Conservation (phyloP, 768 basidiomycete species). For the Tricholoma hemisulphureum region DNA sequence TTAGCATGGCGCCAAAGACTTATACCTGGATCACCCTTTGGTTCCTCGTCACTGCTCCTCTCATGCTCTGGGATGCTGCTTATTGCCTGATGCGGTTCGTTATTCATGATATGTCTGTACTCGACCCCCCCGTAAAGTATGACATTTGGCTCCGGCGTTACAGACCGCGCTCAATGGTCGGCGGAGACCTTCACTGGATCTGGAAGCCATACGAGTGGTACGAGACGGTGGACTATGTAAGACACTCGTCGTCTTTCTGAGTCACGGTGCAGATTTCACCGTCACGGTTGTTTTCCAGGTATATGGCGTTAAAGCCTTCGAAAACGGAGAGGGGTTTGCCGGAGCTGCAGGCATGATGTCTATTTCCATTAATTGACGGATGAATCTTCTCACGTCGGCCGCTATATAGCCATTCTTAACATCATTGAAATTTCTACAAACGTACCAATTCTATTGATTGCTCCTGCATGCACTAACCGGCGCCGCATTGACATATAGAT, state of each 20-base stretch:
- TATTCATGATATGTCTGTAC: constrained; percentile 42
- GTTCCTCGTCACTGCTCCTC: constrained; percentile 56
- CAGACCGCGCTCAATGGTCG: constrained; percentile 47
- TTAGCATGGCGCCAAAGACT: constrained; percentile 31
- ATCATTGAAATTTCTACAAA: constrained; percentile 70
- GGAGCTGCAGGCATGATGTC: constrained; percentile 68
- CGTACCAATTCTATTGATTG: constrained; percentile 24
- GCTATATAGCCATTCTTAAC: constrained; percentile 67
- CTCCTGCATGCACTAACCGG: background rate
- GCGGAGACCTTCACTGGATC: constrained; percentile 82
- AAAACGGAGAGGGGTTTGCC: constrained; percentile 68
- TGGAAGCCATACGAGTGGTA: constrained; percentile 75
- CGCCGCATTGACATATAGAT: constrained; percentile 24
- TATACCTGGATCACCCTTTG: constrained; percentile 52
- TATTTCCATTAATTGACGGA: background rate
- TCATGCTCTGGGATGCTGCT: constrained; percentile 71
- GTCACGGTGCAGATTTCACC: too few relatives aligned
- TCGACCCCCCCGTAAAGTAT: constrained; percentile 3
- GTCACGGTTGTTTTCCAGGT: constrained; percentile 45
- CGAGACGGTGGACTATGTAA: constrained; percentile 46
- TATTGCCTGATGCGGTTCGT: constrained; percentile 44
- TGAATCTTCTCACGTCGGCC: background rate
- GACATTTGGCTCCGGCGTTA: constrained; percentile 6
- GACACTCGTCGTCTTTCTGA: constrained; percentile 12
- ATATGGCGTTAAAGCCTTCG: constrained; percentile 66